Percentiles rank a stretch among this genome's conserved stretches.
Conservation (phyloP, 1,284 basidiomycete genomes). For the Cutaneotrichosporon spelunceum region DNA sequence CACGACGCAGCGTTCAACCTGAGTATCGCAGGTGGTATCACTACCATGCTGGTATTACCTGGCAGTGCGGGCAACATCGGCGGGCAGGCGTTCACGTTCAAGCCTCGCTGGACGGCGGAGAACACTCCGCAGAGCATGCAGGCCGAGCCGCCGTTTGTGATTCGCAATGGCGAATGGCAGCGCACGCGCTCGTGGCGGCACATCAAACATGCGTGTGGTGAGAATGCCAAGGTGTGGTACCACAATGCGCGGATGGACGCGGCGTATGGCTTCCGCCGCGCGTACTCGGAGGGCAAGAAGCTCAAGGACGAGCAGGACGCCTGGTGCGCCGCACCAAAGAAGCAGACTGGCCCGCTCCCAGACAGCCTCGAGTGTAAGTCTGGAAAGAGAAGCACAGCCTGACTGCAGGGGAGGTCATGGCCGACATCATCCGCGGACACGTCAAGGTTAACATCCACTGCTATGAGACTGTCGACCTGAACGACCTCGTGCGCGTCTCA, state of each 20-base stretch:
- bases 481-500: conserved; percentile 60
- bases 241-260: conserved; percentile 57
- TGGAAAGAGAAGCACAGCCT: neutral
- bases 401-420: conserved; percentile 62
- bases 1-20: conserved; percentile 54
- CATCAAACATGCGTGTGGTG: conserved; percentile 54
- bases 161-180: conserved; percentile 33
- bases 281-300: conserved; percentile 69
- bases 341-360: conserved; percentile 60
- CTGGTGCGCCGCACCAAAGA: conserved; percentile 61
- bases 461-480: conserved; percentile 74
- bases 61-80: conserved; percentile 50
- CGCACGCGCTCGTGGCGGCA: conserved; percentile 46
- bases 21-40: conserved; percentile 55
- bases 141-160: conserved; percentile 51
- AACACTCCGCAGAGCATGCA: conserved; percentile 52
- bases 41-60: conserved; percentile 55
- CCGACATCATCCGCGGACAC: conserved; percentile 70
- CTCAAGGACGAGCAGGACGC: conserved; percentile 68
- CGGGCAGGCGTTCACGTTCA: conserved; percentile 56
- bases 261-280: conserved; percentile 59
- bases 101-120: conserved; percentile 52
- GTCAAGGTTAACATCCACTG: conserved; percentile 73
- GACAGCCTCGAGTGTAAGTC: conserved; percentile 64
- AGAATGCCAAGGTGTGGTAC: conserved; percentile 56